phyloP scores from a whole-genome alignment of 179 eudicot genomes.

The Drosera spatulata region DNA sequence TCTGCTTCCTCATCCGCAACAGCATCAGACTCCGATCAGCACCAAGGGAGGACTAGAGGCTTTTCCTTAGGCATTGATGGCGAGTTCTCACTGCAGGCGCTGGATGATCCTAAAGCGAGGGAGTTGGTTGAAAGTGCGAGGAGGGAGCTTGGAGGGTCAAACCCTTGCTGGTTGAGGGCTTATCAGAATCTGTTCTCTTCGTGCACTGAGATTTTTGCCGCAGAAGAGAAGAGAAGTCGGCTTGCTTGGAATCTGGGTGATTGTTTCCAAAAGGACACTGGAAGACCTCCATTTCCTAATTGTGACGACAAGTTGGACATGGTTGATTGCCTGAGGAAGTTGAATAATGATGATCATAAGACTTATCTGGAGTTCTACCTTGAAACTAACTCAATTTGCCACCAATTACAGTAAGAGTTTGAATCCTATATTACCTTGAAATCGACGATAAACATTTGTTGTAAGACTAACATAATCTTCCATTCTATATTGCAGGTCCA shows the following conservation, averaged over 20 bases:
- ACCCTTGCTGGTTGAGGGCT: constrained; percentile 52
- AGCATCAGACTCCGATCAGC: not conserved
- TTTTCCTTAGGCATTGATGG: constrained; percentile 16
- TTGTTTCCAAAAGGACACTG: constrained; percentile 58
- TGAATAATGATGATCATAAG: constrained; percentile 35
- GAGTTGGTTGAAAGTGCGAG: constrained; percentile 28
- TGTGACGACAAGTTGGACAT: constrained; percentile 36
- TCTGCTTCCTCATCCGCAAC: constrained; percentile 17
- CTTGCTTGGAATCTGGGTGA: constrained; percentile 71
- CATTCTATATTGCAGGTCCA: constrained; percentile 28
- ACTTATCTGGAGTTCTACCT: constrained; percentile 55
- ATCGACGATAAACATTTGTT: not conserved
- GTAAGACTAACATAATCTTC: not conserved
- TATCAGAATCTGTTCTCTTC: constrained; percentile 42
- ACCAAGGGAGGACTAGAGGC: not conserved
- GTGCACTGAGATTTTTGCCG: constrained; percentile 52
- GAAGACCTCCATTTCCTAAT: constrained; percentile 40
- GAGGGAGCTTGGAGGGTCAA: constrained; percentile 20
- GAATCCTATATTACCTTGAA: not conserved
- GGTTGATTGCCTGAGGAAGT: constrained; percentile 32
- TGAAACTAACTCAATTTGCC: constrained; percentile 54
- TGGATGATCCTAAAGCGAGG: constrained; percentile 30
- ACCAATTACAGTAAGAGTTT: constrained; percentile 58
- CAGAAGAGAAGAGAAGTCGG: constrained; percentile 34
- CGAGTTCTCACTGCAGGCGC: constrained; percentile 35